Evolutionary conservation across 306 rosid genomes (phyloP).

Genomic region (Rosa chinensis): DNA sequence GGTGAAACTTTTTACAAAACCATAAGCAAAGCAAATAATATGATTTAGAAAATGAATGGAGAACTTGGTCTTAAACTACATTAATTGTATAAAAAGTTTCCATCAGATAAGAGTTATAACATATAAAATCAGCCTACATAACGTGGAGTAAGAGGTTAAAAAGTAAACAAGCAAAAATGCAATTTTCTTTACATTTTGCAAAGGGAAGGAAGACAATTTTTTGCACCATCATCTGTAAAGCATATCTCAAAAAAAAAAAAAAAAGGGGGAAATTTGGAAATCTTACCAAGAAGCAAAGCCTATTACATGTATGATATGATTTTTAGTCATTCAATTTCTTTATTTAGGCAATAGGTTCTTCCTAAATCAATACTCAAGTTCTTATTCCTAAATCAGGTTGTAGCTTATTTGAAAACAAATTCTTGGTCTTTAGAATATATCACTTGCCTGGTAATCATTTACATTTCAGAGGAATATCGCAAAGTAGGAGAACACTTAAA

Average conservation of each 20-base stretch:
- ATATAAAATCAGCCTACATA: background rate
- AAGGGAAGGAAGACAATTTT: background rate
- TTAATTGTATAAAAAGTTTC: background rate
- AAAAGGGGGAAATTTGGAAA: background rate
- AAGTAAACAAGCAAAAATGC: background rate
- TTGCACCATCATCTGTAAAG: background rate
- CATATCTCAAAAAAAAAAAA: background rate
- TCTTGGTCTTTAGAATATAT: background rate
- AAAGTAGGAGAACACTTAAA: background rate
- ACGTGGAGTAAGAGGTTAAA: background rate
- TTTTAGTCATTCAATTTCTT: too few relatives aligned
- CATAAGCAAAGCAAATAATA: slow-evolving; percentile 20
- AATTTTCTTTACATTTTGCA: background rate
- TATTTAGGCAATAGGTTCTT: background rate
- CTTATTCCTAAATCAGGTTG: background rate
- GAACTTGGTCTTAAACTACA: background rate
- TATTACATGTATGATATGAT: background rate
- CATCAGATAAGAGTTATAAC: background rate
- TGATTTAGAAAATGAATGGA: slow-evolving; percentile 5
- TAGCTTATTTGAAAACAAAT: background rate
- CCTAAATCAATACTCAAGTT: background rate
- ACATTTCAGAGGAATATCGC: too few relatives aligned
- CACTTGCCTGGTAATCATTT: background rate
- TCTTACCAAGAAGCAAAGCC: background rate
- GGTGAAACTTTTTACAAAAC: slow-evolving; percentile 57